Percentiles rank a stretch among this genome's conserved stretches.
These are phyloP conservation scores for Phyllosticta citribraziliensis DNA, from an alignment of 2,329 filamentous ascomycete genomes.

Conservation along the genomic window DNA sequence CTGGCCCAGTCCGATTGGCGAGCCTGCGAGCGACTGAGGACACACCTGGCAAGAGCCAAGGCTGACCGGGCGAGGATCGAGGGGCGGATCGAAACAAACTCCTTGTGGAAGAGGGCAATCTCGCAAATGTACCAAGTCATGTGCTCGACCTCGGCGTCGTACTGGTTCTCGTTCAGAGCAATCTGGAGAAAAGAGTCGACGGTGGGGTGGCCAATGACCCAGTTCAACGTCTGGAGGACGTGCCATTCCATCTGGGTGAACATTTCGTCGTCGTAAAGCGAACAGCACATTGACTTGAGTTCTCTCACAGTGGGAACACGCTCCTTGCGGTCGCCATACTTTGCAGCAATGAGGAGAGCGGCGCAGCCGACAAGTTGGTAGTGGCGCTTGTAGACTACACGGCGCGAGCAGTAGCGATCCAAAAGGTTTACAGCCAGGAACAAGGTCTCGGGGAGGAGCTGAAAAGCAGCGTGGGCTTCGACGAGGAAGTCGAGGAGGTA, in stretches of 20 bases:
- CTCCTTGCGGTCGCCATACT: conserved; percentile 98
- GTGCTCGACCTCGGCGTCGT: conserved; percentile 82
- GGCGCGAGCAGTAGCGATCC: conserved; percentile 93
- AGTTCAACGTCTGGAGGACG: conserved; percentile 92
- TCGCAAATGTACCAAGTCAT: conserved; percentile 93
- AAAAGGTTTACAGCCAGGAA: conserved; percentile 95
- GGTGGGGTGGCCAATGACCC: conserved; percentile 91
- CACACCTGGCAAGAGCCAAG: conserved; percentile 74
- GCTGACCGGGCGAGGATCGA: conserved; percentile 85
- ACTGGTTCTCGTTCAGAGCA: conserved; percentile 63
- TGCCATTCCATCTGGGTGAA: conserved; percentile 99
- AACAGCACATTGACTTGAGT: conserved; percentile 98
- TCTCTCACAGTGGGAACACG: conserved; percentile 95
- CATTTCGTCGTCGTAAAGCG: conserved; percentile 97
- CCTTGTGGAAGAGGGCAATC: conserved; percentile 90
- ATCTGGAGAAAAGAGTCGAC: conserved; percentile 89
- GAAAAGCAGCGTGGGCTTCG: conserved; percentile 92
- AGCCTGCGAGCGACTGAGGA: conserved; percentile 70
- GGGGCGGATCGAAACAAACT: conserved; percentile 87
- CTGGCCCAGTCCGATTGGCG: conserved; percentile 67
- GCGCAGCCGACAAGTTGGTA: conserved; percentile 97
- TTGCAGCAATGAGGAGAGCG: conserved; percentile 89
- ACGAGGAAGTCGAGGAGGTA: conserved; percentile 93
- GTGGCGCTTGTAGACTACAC: conserved; percentile 97
- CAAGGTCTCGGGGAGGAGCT: conserved; percentile 84